These are phyloP conservation scores for Eutrema japonicum DNA, from an alignment of 345 rosid species.

Conservation along the genomic window DNA sequence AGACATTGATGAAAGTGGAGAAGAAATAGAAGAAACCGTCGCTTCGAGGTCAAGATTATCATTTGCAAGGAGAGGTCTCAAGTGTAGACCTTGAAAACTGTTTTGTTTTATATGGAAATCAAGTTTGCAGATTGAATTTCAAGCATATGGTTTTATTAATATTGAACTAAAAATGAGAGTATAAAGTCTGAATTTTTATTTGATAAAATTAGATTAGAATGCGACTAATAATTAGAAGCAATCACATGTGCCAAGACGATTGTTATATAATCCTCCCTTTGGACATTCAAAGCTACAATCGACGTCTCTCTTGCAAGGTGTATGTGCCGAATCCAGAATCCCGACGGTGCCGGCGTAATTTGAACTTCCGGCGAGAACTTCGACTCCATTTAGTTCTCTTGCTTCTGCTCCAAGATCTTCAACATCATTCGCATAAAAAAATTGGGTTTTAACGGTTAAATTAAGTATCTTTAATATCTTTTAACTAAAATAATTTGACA, in stretches of 20 bases:
- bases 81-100: slow-evolving; percentile 10
- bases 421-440: slow-evolving; percentile 9
- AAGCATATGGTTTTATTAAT: background rate
- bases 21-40: slow-evolving; percentile 46
- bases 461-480: too few relatives aligned
- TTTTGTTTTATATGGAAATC: background rate
- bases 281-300: slow-evolving; percentile 19
- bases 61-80: slow-evolving; percentile 41
- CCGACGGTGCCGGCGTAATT: too few relatives aligned
- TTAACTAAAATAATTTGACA: too few relatives aligned
- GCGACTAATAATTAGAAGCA: background rate
- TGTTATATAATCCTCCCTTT: background rate
- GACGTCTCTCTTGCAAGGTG: slow-evolving; percentile 14
- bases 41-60: slow-evolving; percentile 45
- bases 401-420: slow-evolving; percentile 29
- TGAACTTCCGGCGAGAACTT: background rate
- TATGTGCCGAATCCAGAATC: too few relatives aligned
- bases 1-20: slow-evolving; percentile 84
- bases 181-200: too few relatives aligned
- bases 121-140: background rate
- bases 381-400: background rate
- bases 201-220: background rate
- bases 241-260: slow-evolving; percentile 1
- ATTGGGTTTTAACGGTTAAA: background rate
- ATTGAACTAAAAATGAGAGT: too few relatives aligned